phyloP scores from a whole-genome alignment of 106 monocot species.

The Platanthera guangdongensis region DNA sequence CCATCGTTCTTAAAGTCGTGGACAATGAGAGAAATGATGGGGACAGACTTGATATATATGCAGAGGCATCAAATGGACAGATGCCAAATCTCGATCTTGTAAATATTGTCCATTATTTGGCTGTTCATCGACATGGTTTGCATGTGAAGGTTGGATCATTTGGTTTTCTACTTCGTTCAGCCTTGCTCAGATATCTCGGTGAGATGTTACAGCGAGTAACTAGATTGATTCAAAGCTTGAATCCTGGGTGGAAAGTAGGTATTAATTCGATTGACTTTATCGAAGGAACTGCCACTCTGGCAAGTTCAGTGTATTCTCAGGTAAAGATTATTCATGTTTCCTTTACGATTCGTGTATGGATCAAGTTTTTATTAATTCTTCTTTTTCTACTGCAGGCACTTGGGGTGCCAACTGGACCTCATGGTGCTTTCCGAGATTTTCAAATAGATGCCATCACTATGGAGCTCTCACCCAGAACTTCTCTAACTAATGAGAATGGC shows the following conservation, averaged over 20 bases:
- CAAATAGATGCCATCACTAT: slow-evolving; percentile 78
- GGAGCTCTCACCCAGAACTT: slow-evolving; percentile 41
- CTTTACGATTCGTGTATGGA: not conserved
- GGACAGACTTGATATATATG: slow-evolving; percentile 65
- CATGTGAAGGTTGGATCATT: slow-evolving; percentile 51
- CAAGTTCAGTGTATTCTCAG: slow-evolving; percentile 80
- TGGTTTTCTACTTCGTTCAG: slow-evolving; percentile 34
- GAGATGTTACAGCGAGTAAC: slow-evolving; percentile 36
- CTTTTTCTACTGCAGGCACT: slow-evolving; percentile 44
- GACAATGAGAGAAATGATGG: slow-evolving; percentile 36
- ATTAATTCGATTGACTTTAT: slow-evolving; percentile 55
- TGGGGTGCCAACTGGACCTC: slow-evolving; percentile 74
- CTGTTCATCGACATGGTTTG: slow-evolving; percentile 79
- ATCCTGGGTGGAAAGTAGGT: slow-evolving; percentile 59
- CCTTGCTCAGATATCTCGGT: slow-evolving; percentile 44
- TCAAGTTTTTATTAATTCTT: not conserved
- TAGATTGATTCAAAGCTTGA: slow-evolving; percentile 40
- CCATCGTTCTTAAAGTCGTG: slow-evolving; percentile 61
- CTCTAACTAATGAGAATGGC: slow-evolving; percentile 42
- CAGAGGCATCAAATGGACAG: slow-evolving; percentile 95
- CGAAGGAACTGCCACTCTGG: slow-evolving; percentile 68
- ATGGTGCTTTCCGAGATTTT: slow-evolving; percentile 91
- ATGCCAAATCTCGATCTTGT: slow-evolving; percentile 95
- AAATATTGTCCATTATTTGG: slow-evolving; percentile 78
- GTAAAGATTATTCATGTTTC: slow-evolving; percentile 21